Evolutionary conservation across 2,329 filamentous ascomycete genomes (phyloP).

Genomic region (Penicillium sp.): DNA sequence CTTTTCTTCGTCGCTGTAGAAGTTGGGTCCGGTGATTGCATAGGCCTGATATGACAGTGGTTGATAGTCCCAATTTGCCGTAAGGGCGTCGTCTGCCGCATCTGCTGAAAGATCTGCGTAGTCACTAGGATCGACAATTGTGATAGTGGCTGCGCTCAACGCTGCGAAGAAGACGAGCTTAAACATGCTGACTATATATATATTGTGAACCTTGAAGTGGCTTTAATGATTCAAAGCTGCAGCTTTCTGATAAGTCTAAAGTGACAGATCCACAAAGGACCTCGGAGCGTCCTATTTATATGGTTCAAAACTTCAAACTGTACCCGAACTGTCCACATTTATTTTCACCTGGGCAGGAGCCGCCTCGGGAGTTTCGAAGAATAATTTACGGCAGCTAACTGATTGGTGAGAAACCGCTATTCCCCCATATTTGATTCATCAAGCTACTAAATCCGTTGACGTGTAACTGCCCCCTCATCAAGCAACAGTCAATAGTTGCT

Average conservation of each 20-base stretch:
- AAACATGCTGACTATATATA: not conserved
- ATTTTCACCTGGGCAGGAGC: not conserved
- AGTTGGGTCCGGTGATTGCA: not conserved
- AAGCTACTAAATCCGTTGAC: not conserved
- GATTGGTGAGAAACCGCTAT: not conserved
- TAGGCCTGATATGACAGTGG: constrained; percentile 2
- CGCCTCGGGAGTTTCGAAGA: not conserved
- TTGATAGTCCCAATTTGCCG: constrained; percentile 1
- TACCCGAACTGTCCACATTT: not conserved
- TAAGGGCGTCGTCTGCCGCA: constrained; percentile 1
- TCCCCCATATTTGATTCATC: not conserved
- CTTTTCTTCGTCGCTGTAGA: not conserved
- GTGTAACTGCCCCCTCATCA: not conserved
- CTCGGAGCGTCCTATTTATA: not conserved
- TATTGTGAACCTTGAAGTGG: too few species aligned
- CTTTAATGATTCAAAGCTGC: not conserved
- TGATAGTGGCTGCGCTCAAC: not conserved
- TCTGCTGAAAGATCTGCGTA: constrained; percentile 1
- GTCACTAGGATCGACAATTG: constrained; percentile 5
- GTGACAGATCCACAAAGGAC: not conserved
- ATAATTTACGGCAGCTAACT: not conserved
- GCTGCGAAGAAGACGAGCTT: not conserved
- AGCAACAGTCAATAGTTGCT: not conserved
- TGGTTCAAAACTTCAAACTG: not conserved
- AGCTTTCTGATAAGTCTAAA: not conserved